phyloP scores from a whole-genome alignment of 148 eudicot species.

The Rhododendron kiyosumense region DNA sequence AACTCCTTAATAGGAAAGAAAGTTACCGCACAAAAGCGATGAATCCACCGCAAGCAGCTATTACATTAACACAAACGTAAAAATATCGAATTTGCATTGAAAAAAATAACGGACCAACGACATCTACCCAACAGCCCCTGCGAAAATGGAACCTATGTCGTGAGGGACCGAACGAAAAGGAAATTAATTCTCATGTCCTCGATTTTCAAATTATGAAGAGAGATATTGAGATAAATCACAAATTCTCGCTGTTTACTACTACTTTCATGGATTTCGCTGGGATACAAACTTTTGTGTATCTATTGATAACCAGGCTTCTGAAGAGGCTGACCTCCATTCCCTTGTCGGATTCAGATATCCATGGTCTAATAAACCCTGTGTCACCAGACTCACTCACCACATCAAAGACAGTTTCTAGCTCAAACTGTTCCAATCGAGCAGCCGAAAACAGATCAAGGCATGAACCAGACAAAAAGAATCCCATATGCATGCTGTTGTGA shows the following conservation, averaged over 20 bases:
- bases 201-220: not conserved
- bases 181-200: not conserved
- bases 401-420: not conserved
- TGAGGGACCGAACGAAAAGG: not conserved
- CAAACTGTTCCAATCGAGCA: not conserved
- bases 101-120: not conserved
- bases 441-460: not conserved
- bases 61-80: too few relatives aligned
- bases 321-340: not conserved
- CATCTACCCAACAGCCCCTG: not conserved
- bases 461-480: not conserved
- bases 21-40: too few relatives aligned
- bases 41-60: too few relatives aligned
- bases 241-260: not conserved
- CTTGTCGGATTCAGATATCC: not conserved
- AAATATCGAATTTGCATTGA: too few relatives aligned
- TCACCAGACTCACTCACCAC: not conserved
- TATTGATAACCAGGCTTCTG: not conserved
- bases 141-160: not conserved
- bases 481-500: not conserved
- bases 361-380: too few relatives aligned
- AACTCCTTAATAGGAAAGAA: too few relatives aligned
- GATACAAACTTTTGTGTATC: not conserved
- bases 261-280: not conserved
- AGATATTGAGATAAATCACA: not conserved